Evolutionary conservation across 2,329 filamentous ascomycete genomes (phyloP), one percentile per base, ranked within the genome.

Genomic region (Beauveria scarabaeidicola): DNA sequence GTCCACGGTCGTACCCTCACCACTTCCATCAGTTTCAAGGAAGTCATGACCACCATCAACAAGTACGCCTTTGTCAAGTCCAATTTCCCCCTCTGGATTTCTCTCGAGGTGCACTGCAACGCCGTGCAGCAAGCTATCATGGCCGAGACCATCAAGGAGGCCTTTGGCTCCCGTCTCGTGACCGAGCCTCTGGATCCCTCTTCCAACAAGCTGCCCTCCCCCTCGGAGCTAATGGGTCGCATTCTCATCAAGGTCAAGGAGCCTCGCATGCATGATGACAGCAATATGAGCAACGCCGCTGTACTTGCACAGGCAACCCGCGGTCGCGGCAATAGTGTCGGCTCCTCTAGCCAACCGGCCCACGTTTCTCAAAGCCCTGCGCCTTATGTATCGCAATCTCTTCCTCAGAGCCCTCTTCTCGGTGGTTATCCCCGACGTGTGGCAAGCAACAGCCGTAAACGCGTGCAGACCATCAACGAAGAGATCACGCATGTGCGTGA

Each of bases 181-280:
- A 83, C 86, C 0, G 84, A 91, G 66, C 89, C 91, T 0, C 73
- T 97, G 19, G 83, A 90, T 62, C 79, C 82, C 1, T 84, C 86
- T 50, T 80, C 82, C 3, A 80, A 85, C 63, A 81, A 82, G 61
- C 81, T 97, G 13, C 94, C 94, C 0, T 89, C 90, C 1, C 94
- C 94, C 0, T 89, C 94, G 51, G 86, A 97, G 65, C 79, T 99
- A 51, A 89, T 88, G 75, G 80, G 88, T 66, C 87, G 87, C 46
- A 90, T 97, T 60, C 78, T 99, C 59, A 87, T 97, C 78, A 99
- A 99, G 73, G 94, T 97, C 63, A 99, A 97, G 74, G 88, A 89
- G 64, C 86, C 90, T 8, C 80, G 84, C 13, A 56, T 63, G 48
- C 64, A 56, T 65, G 78, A 81, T 50, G 73, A 69, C 13, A 76